Conservation (phyloP, 2,329 filamentous ascomycete genomes). For the Aspergillus tanneri region DNA sequence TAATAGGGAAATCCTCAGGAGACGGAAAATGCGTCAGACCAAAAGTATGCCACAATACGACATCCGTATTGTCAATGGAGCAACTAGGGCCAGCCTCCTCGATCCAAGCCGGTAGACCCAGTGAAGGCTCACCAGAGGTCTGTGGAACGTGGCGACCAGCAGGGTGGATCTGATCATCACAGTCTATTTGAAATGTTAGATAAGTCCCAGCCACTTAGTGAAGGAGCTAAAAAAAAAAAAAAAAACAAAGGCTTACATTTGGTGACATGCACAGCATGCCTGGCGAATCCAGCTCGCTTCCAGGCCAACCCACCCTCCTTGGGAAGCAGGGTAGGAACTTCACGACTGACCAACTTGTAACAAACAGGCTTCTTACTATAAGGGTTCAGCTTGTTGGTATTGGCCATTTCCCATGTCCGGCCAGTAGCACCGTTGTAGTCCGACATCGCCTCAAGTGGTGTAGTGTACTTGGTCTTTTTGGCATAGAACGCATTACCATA, state of each 20-base stretch:
- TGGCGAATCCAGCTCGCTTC: conserved; percentile 84
- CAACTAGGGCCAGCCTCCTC: conserved; percentile 61
- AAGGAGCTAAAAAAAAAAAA: not conserved
- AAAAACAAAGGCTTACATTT: conserved; percentile 63
- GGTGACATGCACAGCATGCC: conserved; percentile 85
- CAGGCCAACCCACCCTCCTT: conserved; percentile 80
- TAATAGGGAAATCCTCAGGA: conserved; percentile 88
- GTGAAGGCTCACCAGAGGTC: conserved; percentile 74
- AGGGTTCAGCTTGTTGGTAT: conserved; percentile 78
- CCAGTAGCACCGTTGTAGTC: conserved; percentile 79
- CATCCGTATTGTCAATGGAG: conserved; percentile 74
- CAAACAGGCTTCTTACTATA: conserved; percentile 80
- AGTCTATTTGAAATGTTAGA: conserved; percentile 52
- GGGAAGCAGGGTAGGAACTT: conserved; percentile 74
- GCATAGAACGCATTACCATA: conserved; percentile 91
- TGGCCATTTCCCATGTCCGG: conserved; percentile 87
- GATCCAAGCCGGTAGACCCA: conserved; percentile 75
- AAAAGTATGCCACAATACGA: conserved; percentile 94
- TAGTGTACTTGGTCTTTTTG: conserved; percentile 76
- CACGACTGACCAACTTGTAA: conserved; percentile 87
- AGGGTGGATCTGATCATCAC: conserved; percentile 77
- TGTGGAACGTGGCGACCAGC: conserved; percentile 86
- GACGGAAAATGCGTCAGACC: conserved; percentile 85
- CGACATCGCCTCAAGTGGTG: conserved; percentile 65
- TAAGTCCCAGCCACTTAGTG: not conserved